Evolutionary conservation across 352 stramenopile genomes (phyloP), one percentile per base, ranked within the genome.

Genomic region (Phytophthora megakarya): DNA sequence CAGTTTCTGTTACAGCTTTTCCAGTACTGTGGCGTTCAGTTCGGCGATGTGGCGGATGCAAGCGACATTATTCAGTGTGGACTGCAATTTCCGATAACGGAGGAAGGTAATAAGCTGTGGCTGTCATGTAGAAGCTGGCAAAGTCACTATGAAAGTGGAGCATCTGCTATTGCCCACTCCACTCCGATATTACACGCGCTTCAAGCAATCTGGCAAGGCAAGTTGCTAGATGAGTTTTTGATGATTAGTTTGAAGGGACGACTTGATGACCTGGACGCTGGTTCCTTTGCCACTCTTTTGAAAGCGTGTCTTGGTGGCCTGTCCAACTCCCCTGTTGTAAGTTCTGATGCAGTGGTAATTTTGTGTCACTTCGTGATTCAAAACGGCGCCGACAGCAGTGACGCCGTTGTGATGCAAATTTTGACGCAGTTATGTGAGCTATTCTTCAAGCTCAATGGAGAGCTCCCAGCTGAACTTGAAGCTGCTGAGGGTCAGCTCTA

Each of bases 241-340:
- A 78, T 91, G 75, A 90, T 89, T 51, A 91, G 81, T 55, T 56
- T 93, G 21, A 87, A 90, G 51, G 82, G 79, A n/a, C 72, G 81
- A 19, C 75, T 90, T 15, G 81, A 93, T 56, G 81, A 89, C 43
- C 54, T 86, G 26, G 76, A 91, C 42, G 67, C 59, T 10, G 68
- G 65, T 19, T 68, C 77, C 0, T 93, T 93, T 48, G 56, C 70
- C 2, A 67, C 57, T 33, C 57, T 93, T 49, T 42, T 93, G 37
- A 75, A 66, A 47, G 70, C 75, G 18, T 88, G 76, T 40, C 71
- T 93, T 26, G 81, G 84, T 40, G 79, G 78, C 1, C 55, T 70
- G 30, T 53, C 53, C 0, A 61, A 63, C 26, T 70, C 66, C 18
- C 84, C 84, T 12, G 73, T 91, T 9, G 75, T 91, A 16, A 93